Base-by-base conservation (phyloP, 169 alveolate species). In the Eimeria falciformis region DNA sequence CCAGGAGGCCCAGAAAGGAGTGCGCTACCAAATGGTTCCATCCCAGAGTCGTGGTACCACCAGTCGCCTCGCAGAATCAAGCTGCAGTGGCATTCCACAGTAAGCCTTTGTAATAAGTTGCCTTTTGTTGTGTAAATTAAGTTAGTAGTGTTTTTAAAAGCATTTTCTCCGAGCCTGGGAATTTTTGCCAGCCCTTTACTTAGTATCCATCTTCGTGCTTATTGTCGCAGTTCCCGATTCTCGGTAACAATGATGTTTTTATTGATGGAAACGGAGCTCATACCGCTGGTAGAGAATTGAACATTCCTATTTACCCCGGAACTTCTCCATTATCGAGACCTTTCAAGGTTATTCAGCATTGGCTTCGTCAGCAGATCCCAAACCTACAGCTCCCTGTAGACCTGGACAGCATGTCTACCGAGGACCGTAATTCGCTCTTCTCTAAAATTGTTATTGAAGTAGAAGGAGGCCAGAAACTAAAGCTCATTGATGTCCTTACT, bases 391-490 rank as follows among this genome's bases (percentile, higher is more conserved):
- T 81, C 0, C 90, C 90, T 33, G 77, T 81, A 37, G 58, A 81
- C 55, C 90, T 81, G 23, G 90, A 56, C 40, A 81, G 77, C 47
- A 55, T 81, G 90, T 75, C 73, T 55, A 56, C 77, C 62, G 90
- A 81, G 33, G 90, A 81, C 25, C 90, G 90, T 25, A 81, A 56
- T 37, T 53, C 90, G 23, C 90, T 81, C 14, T 81, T 81, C 77
- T 55, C 7, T 18, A 81, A 37, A 17, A 81, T 81, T 37, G 45
- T 81, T 23, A 21, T 81, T 56, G 90, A 81, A 56, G 90, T 56
- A 21, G 77, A 81, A 27, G 90, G 77, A 43, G 90, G 90, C 21
- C 58, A 81, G 77, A 55, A 37, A 65, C 27, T 81, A 17, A 55
- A 56, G 77, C 90, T 81, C 21, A 33, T 40, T 12, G 90, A 81